These are phyloP conservation scores for Taphrina pruni DNA, from an alignment of 1,139 yeast species.

Conservation along the genomic window DNA sequence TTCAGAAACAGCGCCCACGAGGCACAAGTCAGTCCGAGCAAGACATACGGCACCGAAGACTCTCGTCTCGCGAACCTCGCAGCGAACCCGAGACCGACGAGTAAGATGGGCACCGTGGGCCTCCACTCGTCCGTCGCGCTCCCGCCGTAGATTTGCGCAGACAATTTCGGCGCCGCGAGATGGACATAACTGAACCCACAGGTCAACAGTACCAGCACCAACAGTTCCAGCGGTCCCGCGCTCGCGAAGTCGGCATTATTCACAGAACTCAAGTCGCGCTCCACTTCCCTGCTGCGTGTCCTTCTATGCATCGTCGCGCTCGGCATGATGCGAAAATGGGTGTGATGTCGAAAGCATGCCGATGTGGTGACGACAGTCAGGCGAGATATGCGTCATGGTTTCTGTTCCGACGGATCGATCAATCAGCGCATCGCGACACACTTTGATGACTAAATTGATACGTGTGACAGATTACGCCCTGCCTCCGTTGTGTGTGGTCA, in stretches of 20 bases:
- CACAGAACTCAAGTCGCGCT: neutral
- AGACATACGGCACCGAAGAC: neutral
- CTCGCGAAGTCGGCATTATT: conserved; percentile 2
- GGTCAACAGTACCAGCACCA: conserved; percentile 5
- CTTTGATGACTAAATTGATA: too few relatives aligned
- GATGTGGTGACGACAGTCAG: too few relatives aligned
- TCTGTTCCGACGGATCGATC: too few relatives aligned
- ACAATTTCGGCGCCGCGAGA: conserved; percentile 6
- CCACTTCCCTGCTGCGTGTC: conserved; percentile 12
- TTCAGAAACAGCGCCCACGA: neutral
- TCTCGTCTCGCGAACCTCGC: neutral
- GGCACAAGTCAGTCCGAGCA: neutral
- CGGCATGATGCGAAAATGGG: too few relatives aligned
- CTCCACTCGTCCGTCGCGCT: neutral
- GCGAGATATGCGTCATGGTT: too few relatives aligned
- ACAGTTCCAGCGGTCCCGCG: conserved; percentile 10
- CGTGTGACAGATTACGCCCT: too few relatives aligned
- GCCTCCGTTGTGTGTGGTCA: too few relatives aligned
- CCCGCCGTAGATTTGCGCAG: conserved; percentile 18
- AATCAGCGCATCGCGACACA: too few relatives aligned
- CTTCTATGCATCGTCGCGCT: neutral
- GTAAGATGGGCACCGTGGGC: conserved; percentile 12
- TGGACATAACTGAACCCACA: neutral
- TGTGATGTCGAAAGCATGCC: too few relatives aligned
- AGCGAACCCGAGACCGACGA: neutral